Conservation (phyloP, 345 rosid species). For the Arabis alpina region DNA sequence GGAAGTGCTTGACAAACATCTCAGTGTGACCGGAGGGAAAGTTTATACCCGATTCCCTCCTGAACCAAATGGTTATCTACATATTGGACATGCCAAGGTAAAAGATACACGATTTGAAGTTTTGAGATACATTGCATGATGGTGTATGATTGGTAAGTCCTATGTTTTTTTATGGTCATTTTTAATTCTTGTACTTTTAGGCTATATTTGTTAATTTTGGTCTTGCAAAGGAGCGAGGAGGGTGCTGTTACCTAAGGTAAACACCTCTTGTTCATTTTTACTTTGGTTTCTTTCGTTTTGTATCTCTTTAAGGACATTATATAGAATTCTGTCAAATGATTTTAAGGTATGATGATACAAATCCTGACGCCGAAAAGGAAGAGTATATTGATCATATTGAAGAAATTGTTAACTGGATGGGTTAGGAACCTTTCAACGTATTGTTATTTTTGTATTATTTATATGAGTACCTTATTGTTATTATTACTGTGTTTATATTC, state of each 20-base stretch:
- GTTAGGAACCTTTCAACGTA: slow-evolving; percentile 97
- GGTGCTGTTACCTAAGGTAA: slow-evolving; percentile 81
- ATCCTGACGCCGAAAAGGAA: slow-evolving; percentile 97
- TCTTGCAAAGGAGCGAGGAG: slow-evolving; percentile 80
- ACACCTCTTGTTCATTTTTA: slow-evolving; percentile 17
- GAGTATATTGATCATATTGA: slow-evolving; percentile 93
- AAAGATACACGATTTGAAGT: slow-evolving; percentile 13
- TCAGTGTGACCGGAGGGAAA: slow-evolving; percentile 73
- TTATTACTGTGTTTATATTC: slow-evolving; percentile 14
- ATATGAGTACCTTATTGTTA: not conserved
- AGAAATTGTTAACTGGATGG: slow-evolving; percentile 98
- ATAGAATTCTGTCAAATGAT: slow-evolving; percentile 19
- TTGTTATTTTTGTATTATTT: not conserved
- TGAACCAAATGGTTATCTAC: slow-evolving; percentile 98
- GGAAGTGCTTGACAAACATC: slow-evolving; percentile 83
- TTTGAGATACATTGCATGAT: not conserved
- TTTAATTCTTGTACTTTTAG: slow-evolving; percentile 46
- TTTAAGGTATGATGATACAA: slow-evolving; percentile 88
- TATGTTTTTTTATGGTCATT: not conserved
- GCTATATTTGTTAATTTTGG: slow-evolving; percentile 92
- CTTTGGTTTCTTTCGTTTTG: not conserved
- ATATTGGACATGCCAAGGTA: slow-evolving; percentile 99
- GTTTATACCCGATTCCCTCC: slow-evolving; percentile 91
- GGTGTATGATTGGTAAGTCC: slow-evolving; percentile 10
- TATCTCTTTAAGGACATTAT: not conserved